Base-by-base conservation (phyloP, 768 basidiomycete genomes). In the Amanita muscaria region DNA sequence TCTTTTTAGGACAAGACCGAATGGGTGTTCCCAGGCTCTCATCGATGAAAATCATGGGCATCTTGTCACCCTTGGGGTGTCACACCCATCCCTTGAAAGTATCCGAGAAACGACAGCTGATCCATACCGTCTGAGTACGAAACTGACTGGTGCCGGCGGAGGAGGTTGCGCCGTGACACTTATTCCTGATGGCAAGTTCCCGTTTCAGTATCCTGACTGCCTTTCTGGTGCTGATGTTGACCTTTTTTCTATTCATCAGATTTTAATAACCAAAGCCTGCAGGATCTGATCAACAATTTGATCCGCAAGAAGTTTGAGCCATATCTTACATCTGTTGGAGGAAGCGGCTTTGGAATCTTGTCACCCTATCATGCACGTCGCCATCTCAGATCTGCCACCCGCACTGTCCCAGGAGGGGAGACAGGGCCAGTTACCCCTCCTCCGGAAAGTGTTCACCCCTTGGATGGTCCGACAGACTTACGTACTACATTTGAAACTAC, bases 151-250 rank as follows among this genome's bases (percentile, higher is more conserved):
- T 32, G 94, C 96, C 6, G 96, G 96, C 23, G 96, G 96, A 31
- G 96, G 96, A 19, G 96, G 96, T n/a, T 98, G 96, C 58, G 83
- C 92, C 4, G 90, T 98, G 23, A 94, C 93, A 10, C 76, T 98
- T 27, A 73, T 99, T 41, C 96, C 96, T 41, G 92, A 97, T 65
- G 78, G 94, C 93, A 53, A 52, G 82, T 65, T 12, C 12, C 5
- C 1, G 27, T 40, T 31, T 21, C 25, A 29, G 36, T 18, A 22
- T 32, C 21, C 41, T 40, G 42, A n/a, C 14, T 51, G 34, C 25
- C 16, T 23, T 22, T 35, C 30, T 23, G 37, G 37, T 32, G 41
- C 45, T 42, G 32, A 33, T 27, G 40, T 41, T 43, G 36, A 50
- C 6, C 48, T 31, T 51, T 47, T 29, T 46, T 11, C 22, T 25